Evolutionary conservation across 2,329 filamentous ascomycete genomes (phyloP).

Genomic region (Dothistroma pini): DNA sequence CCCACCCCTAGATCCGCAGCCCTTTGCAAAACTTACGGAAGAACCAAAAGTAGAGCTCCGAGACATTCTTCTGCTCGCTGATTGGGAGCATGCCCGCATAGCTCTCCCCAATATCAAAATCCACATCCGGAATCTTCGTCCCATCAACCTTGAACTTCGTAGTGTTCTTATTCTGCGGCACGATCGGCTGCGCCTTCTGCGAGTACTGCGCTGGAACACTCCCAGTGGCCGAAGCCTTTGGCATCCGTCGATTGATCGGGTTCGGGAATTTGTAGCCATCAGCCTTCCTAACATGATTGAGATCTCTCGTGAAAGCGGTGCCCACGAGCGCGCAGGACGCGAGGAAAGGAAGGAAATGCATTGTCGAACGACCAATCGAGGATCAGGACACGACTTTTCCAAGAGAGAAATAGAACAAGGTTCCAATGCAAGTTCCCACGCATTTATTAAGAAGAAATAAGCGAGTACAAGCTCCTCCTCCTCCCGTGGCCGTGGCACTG

Average conservation of each 20-base stretch:
- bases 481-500: neutral
- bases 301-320: neutral
- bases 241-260: neutral
- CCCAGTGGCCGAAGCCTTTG: neutral
- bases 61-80: slow-evolving; percentile 27
- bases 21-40: slow-evolving; percentile 36
- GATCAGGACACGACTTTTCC: no score
- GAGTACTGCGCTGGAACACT: neutral
- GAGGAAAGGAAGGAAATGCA: neutral
- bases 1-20: neutral
- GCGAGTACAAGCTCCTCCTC: neutral
- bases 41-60: slow-evolving; percentile 50
- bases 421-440: neutral
- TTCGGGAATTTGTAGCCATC: neutral
- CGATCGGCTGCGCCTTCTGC: slow-evolving; percentile 26
- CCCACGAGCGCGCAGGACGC: slow-evolving; percentile 4
- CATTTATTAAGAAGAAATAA: neutral
- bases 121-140: slow-evolving; percentile 32
- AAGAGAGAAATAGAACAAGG: neutral
- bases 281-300: neutral
- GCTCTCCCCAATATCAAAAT: slow-evolving; percentile 37
- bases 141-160: slow-evolving; percentile 40
- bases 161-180: slow-evolving; percentile 43
- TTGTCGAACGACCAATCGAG: neutral
- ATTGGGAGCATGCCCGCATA: slow-evolving; percentile 35